Conservation (phyloP, 805 yeast genomes). For the Debaryomyces maramus region DNA sequence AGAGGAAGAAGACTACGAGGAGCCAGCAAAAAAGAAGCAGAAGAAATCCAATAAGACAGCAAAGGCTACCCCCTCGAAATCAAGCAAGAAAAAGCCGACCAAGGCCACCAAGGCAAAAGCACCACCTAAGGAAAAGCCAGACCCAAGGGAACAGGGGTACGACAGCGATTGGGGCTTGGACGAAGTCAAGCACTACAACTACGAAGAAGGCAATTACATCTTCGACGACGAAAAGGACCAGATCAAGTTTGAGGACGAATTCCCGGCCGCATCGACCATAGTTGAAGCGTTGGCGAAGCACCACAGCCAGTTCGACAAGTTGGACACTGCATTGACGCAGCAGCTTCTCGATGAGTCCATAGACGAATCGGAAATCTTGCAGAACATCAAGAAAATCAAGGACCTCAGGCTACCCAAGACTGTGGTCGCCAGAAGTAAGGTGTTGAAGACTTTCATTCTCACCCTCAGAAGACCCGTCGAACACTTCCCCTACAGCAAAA, state of each 20-base stretch:
- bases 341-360: slow-evolving; percentile 9
- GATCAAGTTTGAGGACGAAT: slow-evolving; percentile 18
- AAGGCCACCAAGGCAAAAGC: slow-evolving; percentile 9
- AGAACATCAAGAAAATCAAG: slow-evolving; percentile 16
- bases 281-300: slow-evolving; percentile 14
- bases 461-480: slow-evolving; percentile 29
- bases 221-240: slow-evolving; percentile 35
- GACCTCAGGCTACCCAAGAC: slow-evolving; percentile 27
- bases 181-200: slow-evolving; percentile 28
- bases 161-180: slow-evolving; percentile 48
- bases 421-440: slow-evolving; percentile 28
- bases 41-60: slow-evolving; percentile 8
- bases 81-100: slow-evolving; percentile 7
- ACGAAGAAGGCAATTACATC: slow-evolving; percentile 31
- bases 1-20: slow-evolving; percentile 13
- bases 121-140: slow-evolving; percentile 5
- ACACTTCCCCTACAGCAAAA: slow-evolving; percentile 13
- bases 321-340: slow-evolving; percentile 11
- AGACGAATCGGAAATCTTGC: slow-evolving; percentile 16
- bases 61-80: slow-evolving; percentile 1
- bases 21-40: slow-evolving; percentile 11
- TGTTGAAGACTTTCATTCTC: slow-evolving; percentile 32
- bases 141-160: slow-evolving; percentile 18
- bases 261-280: slow-evolving; percentile 26
- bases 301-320: slow-evolving; percentile 17